These are phyloP conservation scores for Skeletonema costatum DNA, from an alignment of 108 stramenopile species.

Conservation along the genomic window DNA sequence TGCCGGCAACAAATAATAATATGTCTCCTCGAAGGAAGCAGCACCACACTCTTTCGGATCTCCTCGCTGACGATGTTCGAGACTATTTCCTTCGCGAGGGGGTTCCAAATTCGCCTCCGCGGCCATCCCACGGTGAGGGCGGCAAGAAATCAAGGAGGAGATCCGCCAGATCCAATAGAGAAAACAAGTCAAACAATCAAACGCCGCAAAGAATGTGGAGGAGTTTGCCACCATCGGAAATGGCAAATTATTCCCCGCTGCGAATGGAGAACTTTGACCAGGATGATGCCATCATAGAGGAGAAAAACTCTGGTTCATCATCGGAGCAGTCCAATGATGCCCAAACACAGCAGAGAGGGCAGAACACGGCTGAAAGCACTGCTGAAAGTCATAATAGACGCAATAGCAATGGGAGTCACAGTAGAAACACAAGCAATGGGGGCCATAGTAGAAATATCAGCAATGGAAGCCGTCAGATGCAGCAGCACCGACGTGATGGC, in stretches of 20 bases:
- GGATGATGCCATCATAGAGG: background rate
- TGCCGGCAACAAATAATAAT: background rate
- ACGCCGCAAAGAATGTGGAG: background rate
- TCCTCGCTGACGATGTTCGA: slow-evolving; percentile 37
- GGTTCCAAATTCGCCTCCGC: background rate
- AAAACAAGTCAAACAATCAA: background rate
- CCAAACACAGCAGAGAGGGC: slow-evolving; percentile 1
- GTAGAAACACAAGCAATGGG: background rate
- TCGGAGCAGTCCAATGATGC: background rate
- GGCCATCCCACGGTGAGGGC: background rate
- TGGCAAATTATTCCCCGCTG: background rate
- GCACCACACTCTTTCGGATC: slow-evolving; percentile 29
- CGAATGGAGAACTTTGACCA: background rate
- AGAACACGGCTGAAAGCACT: background rate
- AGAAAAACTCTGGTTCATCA: background rate
- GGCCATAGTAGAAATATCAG: background rate
- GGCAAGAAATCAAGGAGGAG: background rate
- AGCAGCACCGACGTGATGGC: background rate
- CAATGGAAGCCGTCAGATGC: background rate
- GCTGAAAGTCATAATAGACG: no score
- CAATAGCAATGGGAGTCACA: background rate
- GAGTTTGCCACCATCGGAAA: background rate
- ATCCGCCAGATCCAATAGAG: background rate
- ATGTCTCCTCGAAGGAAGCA: background rate
- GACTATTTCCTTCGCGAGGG: slow-evolving; percentile 45